Evolutionary conservation across 192 early-diverging fungal species (phyloP), one percentile per base, ranked within the genome.

Genomic region (Kappamyces sp.): DNA sequence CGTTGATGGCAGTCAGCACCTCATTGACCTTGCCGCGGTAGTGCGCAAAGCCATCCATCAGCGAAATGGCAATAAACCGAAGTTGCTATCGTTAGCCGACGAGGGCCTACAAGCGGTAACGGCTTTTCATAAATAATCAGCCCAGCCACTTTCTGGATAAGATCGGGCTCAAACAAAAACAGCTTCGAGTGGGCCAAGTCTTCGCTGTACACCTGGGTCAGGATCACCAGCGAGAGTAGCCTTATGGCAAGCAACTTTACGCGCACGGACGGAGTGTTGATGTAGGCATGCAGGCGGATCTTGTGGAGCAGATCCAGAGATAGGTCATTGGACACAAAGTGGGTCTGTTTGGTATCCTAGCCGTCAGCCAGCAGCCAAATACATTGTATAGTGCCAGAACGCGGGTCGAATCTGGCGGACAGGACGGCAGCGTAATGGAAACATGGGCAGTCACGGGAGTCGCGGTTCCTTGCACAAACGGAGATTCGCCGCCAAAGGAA

Each of bases 91-190:
- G 4, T 6, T 31, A 60, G 2, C 1, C 4, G 22, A 64, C n/a
- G n/a, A 14, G 46, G 37, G 40, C 14, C 40, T 9, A n/a, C n/a
- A 40, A 14, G 30, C 37, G 29, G 49, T 67, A 69, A 78, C 80
- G 78, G 38, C 79, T 65, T 38, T 83, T 73, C n/a, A 86, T 83
- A 42, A 75, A 66, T 33, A 58, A 91, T 70, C 12, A 91, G 53
- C 49, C 89, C 86, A 1, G 90, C 87, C 6, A 95, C 63, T 43
- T 88, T 79, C 6, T 79, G 70, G 7, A 91, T 86, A 31, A 94
- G 76, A 64, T 91, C 86, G 12, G 93, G 93, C 61, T 96, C 93
- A 61, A 90, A 93, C 29, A 86, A 75, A 61, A 93, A 88, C 29
- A 96, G 72, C 53, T 81, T 83, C 53, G 80, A 86, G 37, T 87